These are phyloP conservation scores for Verticillium klebahnii DNA, from an alignment of 2,329 filamentous ascomycete species.

Conservation along the genomic window DNA sequence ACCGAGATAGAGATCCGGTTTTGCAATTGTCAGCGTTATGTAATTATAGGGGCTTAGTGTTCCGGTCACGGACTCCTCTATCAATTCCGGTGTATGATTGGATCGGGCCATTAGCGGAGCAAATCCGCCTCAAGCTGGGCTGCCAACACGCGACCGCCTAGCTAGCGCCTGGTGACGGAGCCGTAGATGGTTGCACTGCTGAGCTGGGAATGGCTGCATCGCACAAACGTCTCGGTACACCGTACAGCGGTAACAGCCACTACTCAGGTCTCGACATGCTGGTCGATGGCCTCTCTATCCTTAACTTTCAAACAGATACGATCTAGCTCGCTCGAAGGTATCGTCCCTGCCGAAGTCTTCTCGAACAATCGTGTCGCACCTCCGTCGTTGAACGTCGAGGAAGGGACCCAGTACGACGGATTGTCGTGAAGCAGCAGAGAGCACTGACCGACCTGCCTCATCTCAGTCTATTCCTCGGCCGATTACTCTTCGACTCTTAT, in stretches of 20 bases:
- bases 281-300: neutral
- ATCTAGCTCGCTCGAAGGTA: neutral
- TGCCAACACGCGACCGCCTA: neutral
- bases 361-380: neutral
- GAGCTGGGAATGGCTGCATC: slow-evolving; percentile 1
- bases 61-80: no score
- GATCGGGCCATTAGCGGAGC: neutral
- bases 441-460: neutral
- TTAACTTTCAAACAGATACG: neutral
- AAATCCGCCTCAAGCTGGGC: neutral
- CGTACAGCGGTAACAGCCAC: neutral
- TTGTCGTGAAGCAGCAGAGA: neutral
- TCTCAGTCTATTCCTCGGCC: neutral
- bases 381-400: neutral
- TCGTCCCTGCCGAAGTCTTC: neutral
- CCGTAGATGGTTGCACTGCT: neutral
- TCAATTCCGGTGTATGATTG: neutral
- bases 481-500: no score
- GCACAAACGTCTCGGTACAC: neutral
- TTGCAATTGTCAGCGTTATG: no score
- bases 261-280: neutral
- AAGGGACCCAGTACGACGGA: neutral
- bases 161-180: neutral
- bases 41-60: no score
- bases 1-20: no score